Base-by-base conservation (phyloP, 345 rosid species). In the Moricandia moricandioides region DNA sequence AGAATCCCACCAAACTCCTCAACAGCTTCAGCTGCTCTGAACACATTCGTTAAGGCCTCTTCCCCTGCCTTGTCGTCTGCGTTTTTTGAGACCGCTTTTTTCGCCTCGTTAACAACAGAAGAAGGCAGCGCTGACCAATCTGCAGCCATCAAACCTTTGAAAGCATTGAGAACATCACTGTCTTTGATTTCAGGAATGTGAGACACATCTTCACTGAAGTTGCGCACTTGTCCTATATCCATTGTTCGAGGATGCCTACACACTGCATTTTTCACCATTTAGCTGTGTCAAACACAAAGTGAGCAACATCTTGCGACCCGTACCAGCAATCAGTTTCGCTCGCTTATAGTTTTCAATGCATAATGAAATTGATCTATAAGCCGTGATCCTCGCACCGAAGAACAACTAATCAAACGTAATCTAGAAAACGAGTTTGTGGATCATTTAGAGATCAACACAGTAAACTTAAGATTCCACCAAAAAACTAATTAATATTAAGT, bases 71-170 rank as follows among this genome's bases (percentile, higher is more conserved):
- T 83, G 72, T 95, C 97, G 65, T 88, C 88, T 0, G 87, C 80
- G 45, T 64, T 83, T 54, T 86, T 84, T 2, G 93, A 86, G 70
- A 90, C 31, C 6, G 89, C 96, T 9, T 40, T 73, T 83, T 90
- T 86, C 3, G 85, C 91, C 37, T 84, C 86, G 26, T 73, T 66
- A 70, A 88, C 75, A 34, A 86, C 80, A 2, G 72, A 0, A 70
- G 86, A 35, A 27, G 91, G 92, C 34, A 92, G 79, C 81, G 87
- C 88, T 49, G 89, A 87, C 99, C 97, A 95, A 47, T 75, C 84
- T 12, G 75, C 81, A 57, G 97, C 97, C 92, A 95, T 85, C 84
- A 92, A 83, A 33, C 90, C 92, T 85, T 90, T 90, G 82, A 92
- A 90, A 49, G 72, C 90, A 71, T 80, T 73, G 21, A 73, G 68